Conservation (phyloP, 2,329 filamentous ascomycete species). For the Talaromyces sp. region DNA sequence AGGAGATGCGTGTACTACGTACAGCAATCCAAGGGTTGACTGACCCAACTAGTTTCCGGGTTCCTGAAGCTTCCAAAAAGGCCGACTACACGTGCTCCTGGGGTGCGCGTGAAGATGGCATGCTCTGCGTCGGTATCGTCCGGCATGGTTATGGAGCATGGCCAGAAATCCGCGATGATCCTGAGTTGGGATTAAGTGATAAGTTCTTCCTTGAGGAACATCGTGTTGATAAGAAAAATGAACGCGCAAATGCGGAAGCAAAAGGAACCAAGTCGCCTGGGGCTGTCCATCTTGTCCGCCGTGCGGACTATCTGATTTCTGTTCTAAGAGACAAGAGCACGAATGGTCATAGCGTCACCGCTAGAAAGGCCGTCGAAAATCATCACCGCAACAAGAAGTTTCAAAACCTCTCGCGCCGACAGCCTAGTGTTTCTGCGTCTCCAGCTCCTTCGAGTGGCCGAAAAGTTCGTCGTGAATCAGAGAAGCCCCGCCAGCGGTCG, state of each 20-base stretch:
- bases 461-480: constrained; percentile 42
- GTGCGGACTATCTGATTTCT: constrained; percentile 92
- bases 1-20: constrained; percentile 80
- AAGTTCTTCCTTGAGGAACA: constrained; percentile 98
- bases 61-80: constrained; percentile 86
- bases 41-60: constrained; percentile 76
- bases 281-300: constrained; percentile 93
- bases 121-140: constrained; percentile 92
- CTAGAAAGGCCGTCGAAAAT: constrained; percentile 79
- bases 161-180: constrained; percentile 88
- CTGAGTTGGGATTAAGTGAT: constrained; percentile 77
- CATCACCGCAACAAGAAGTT: constrained; percentile 88
- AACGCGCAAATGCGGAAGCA: constrained; percentile 65
- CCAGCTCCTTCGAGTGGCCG: constrained; percentile 43
- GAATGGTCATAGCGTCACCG: constrained; percentile 62
- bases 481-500: constrained; percentile 41
- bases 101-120: constrained; percentile 91
- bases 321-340: constrained; percentile 84
- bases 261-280: constrained; percentile 73
- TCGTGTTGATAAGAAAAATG: constrained; percentile 95
- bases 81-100: constrained; percentile 89
- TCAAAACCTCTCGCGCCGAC: constrained; percentile 29
- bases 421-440: constrained; percentile 43
- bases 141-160: constrained; percentile 94
- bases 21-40: constrained; percentile 62